A percentile compares a stretch with the other conserved stretches of the same genome.
These are phyloP conservation scores for Talaromyces adpressus DNA, from an alignment of 495 filamentous ascomycete species.

Conservation along the genomic window DNA sequence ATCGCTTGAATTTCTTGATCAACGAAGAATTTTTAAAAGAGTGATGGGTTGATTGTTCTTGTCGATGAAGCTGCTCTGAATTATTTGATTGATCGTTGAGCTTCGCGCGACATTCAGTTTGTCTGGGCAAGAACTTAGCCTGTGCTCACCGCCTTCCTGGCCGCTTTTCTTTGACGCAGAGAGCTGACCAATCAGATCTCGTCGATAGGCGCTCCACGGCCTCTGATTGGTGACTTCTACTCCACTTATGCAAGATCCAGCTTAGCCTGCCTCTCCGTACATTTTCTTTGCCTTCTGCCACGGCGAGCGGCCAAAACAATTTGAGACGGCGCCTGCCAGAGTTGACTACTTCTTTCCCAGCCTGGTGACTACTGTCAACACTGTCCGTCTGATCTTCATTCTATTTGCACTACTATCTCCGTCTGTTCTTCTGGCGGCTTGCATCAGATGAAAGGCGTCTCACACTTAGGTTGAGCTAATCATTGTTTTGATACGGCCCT, in stretches of 20 bases:
- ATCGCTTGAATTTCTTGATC: neutral
- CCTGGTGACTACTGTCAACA: neutral
- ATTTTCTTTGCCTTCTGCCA: neutral
- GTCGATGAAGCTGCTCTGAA: neutral
- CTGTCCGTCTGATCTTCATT: neutral
- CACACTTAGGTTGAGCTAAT: neutral
- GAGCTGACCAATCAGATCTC: neutral
- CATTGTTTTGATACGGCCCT: neutral
- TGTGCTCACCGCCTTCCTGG: constrained; percentile 20
- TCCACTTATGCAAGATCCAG: neutral
- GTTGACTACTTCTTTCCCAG: neutral
- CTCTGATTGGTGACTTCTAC: neutral
- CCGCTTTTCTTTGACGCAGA: neutral
- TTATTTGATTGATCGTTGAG: neutral
- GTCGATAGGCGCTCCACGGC: neutral
- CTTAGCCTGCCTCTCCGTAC: neutral
- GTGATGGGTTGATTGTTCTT: neutral
- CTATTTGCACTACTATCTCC: neutral
- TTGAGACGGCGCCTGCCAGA: neutral
- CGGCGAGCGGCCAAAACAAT: neutral
- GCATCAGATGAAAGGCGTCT: neutral
- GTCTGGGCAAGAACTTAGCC: neutral
- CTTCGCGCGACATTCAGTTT: neutral
- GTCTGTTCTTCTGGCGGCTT: neutral
- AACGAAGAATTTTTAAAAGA: neutral